phyloP scores from a whole-genome alignment of 116 monocot genomes.

The Papilionanthe hybrid region DNA sequence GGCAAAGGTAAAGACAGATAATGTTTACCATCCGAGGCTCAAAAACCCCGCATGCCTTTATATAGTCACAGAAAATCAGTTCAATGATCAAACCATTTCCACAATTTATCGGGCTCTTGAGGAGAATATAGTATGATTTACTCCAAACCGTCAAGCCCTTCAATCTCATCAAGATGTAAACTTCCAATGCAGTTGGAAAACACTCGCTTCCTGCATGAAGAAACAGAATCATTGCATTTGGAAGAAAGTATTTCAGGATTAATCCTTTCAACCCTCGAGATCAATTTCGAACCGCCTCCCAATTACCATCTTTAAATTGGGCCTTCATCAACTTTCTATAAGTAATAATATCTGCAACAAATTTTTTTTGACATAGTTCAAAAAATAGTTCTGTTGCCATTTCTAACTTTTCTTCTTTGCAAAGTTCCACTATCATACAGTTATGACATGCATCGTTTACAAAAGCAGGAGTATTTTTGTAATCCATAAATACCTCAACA shows the following conservation, averaged over 20 bases:
- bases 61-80: constrained; percentile 39
- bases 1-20: too few species aligned
- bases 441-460: constrained; percentile 17
- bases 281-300: too few species aligned
- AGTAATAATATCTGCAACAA: constrained; percentile 19
- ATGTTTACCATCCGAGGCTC: constrained; percentile 33
- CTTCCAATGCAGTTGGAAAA: constrained; percentile 35
- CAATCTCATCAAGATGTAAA: constrained; percentile 37
- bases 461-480: constrained; percentile 17
- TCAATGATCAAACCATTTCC: too few species aligned
- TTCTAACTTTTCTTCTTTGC: constrained; percentile 36
- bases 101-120: too few species aligned
- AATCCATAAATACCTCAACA: constrained; percentile 40
- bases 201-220: constrained; percentile 41
- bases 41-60: constrained; percentile 55
- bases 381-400: constrained; percentile 44
- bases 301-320: too few species aligned
- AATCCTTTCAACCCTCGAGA: too few species aligned
- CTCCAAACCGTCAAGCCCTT: constrained; percentile 29
- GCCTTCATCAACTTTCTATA: too few species aligned
- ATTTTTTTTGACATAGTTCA: constrained; percentile 35
- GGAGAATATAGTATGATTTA: too few species aligned
- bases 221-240: too few species aligned
- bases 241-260: too few species aligned
- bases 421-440: constrained; percentile 40